Percentiles rank a stretch among this genome's conserved stretches.
phyloP scores from a whole-genome alignment of 1,284 basidiomycete species.

The Trametes versicolor region DNA sequence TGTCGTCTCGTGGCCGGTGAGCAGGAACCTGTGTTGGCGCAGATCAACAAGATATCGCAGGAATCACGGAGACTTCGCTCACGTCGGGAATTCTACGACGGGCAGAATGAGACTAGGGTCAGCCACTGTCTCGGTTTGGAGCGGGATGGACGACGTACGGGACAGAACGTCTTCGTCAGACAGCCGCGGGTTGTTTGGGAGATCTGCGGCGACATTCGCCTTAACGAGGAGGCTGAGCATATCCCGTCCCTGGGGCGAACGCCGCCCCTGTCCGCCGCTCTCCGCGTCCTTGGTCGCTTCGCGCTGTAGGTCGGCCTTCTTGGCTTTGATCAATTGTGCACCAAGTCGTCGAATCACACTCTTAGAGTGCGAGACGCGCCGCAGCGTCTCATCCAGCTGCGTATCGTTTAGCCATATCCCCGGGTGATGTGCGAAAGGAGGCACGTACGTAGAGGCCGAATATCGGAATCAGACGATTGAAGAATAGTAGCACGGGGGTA shows the following conservation, averaged over 20 bases:
- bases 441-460: constrained; percentile 28
- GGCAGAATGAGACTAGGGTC: neutral
- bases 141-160: constrained; percentile 50
- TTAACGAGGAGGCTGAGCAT: constrained; percentile 50
- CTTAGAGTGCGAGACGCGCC: constrained; percentile 26
- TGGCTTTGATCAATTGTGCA: constrained; percentile 48
- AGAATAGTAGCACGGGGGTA: constrained; percentile 9
- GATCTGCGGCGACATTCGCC: constrained; percentile 57
- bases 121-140: too few species aligned
- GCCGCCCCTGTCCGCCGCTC: constrained; percentile 20
- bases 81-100: constrained; percentile 11
- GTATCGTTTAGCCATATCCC: neutral
- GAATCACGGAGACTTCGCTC: neutral
- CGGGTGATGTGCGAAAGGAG: too few species aligned
- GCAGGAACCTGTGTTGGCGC: constrained; percentile 22
- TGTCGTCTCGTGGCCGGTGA: constrained; percentile 70
- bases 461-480: constrained; percentile 16
- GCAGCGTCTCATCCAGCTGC: neutral
- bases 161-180: constrained; percentile 64
- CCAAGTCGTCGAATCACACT: constrained; percentile 48
- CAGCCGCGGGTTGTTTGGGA: constrained; percentile 53
- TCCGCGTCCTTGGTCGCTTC: constrained; percentile 9
- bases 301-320: constrained; percentile 46
- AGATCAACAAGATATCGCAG: neutral
- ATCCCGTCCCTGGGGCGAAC: constrained; percentile 36